Evolutionary conservation across 1,139 yeast genomes (phyloP), one percentile per base, ranked within the genome.

Genomic region (Geotrichum siamense): DNA sequence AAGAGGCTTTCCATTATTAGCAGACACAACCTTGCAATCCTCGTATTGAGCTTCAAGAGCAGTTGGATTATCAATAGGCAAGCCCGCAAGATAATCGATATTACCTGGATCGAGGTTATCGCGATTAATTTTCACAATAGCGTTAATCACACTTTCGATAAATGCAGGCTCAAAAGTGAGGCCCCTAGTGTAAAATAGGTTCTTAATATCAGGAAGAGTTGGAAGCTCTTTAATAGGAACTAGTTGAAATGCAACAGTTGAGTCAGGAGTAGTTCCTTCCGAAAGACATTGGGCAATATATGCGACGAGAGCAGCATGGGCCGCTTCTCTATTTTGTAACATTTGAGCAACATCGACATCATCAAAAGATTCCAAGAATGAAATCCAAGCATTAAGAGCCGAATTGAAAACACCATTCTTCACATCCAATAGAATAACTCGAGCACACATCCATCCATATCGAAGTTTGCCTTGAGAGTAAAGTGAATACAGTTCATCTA

Each of bases 321-420:
- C 61, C 19, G 62, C 61, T 32, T 55, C 57, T 29, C 51, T 41
- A 43, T 58, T 56, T 37, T 54, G 57, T 2, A 50, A 49, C 20
- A 47, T 40, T 5, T 55, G 50, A 8, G 60, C 55, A 12, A 48
- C 41, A 5, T 48, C 47, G 9, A 53, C 45, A 31, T 51, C 45
- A 15, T 58, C 57, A 12, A 59, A 45, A 10, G 56, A 51, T 45
- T 63, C 67, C 37, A 62, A 52, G 36, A 61, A 58, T 22, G 55
- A 56, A 22, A 62, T 64, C 66, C 67, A 64, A 19, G 57, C 47
- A 39, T 61, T 63, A 19, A 64, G 48, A 15, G 60, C 68, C 29
- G 51, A 46, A 22, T 57, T 55, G 9, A 60, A 54, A 19, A 51
- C 40, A 17, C 59, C 63, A 2, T 47, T 47, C 19, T 44, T 26